These are phyloP conservation scores for Endocladia muricata DNA, from an alignment of 31 red algal species.

Conservation along the genomic window DNA sequence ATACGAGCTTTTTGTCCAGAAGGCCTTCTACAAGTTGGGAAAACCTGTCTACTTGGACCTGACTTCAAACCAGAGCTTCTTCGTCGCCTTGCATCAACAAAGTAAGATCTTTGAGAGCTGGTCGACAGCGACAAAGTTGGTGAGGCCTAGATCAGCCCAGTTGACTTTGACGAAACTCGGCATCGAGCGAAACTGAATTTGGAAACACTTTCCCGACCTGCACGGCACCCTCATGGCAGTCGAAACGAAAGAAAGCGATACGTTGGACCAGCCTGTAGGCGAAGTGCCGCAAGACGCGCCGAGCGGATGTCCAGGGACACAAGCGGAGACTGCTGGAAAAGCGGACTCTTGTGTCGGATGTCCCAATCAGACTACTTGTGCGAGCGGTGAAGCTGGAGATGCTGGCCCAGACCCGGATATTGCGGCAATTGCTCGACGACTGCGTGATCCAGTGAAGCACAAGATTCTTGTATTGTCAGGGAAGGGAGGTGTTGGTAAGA, in stretches of 20 bases:
- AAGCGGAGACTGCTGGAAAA: constrained; percentile 72
- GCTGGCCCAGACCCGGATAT: constrained; percentile 48
- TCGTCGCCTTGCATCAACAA: no score
- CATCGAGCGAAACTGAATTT: no score
- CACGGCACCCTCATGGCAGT: no score
- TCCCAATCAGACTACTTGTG: constrained; percentile 88
- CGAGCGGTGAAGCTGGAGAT: constrained; percentile 55
- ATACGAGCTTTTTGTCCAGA: no score
- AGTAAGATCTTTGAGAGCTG: no score
- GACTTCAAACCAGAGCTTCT: no score
- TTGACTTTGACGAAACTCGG: no score
- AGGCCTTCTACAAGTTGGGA: no score
- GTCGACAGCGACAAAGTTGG: no score
- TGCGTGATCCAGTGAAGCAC: constrained; percentile 50
- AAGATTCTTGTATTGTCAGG: constrained; percentile 92
- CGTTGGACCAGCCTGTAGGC: neutral
- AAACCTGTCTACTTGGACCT: no score
- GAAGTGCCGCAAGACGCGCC: constrained; percentile 83
- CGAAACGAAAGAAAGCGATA: neutral
- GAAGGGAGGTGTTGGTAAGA: constrained; percentile 98
- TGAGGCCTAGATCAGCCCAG: no score
- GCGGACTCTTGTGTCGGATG: constrained; percentile 82
- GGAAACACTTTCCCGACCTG: no score
- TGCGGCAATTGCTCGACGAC: constrained; percentile 31
- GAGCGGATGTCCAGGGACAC: constrained; percentile 73